These are phyloP conservation scores for Calocera cornea DNA, from an alignment of 768 basidiomycete species.

Conservation along the genomic window DNA sequence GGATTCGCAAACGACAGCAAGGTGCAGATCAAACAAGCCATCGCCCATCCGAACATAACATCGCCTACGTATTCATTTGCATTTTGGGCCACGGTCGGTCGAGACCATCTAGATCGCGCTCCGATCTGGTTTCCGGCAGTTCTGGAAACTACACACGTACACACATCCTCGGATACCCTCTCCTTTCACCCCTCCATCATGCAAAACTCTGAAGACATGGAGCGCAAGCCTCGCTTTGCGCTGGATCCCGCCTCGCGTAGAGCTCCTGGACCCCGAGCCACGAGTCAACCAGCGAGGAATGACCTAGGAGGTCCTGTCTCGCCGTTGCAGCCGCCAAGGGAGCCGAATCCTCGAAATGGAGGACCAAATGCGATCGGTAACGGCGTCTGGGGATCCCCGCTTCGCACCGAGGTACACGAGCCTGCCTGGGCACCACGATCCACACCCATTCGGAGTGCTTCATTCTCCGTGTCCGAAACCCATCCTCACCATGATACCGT, in stretches of 20 bases:
- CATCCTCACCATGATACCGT: neutral
- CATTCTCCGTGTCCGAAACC: neutral
- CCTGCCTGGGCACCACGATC: neutral
- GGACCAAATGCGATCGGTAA: neutral
- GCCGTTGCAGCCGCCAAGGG: neutral
- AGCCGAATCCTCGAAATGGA: neutral
- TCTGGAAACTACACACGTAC: neutral
- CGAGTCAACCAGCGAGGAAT: neutral
- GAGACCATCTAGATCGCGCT: too few species aligned
- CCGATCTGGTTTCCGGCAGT: neutral
- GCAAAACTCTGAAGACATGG: neutral
- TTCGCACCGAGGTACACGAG: neutral
- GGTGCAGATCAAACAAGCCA: too few species aligned
- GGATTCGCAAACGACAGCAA: too few species aligned
- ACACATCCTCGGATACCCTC: neutral
- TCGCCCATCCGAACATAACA: too few species aligned
- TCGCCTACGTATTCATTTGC: too few species aligned
- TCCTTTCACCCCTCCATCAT: neutral
- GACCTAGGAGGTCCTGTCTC: neutral
- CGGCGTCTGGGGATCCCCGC: neutral
- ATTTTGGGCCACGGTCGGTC: too few species aligned
- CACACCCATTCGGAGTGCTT: neutral
- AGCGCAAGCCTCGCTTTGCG: neutral
- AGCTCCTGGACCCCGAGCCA: neutral
- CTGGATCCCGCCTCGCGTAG: neutral